Base-by-base conservation (phyloP, 768 basidiomycete species). In the Leccinum subtestaceum region DNA sequence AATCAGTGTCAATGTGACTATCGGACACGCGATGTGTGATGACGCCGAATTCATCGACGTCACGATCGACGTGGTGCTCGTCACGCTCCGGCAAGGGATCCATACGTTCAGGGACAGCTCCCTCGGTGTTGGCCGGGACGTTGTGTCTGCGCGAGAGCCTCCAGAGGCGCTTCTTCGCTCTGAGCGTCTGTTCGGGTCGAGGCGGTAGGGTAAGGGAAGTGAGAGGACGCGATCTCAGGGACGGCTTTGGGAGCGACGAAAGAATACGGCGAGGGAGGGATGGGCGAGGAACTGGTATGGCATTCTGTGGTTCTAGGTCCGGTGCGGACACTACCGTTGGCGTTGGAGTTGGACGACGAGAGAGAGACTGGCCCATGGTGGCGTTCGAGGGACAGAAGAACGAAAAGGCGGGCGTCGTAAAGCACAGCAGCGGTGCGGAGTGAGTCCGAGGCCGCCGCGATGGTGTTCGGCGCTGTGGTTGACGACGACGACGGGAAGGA, bases 221-320 rank as follows among this genome's bases (percentile, higher is more conserved):
- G 27, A 52, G 49, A 5, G 59, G 32, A 8, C 62, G 65, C 53
- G 65, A 57, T 63, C 60, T 53, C 57, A 67, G 43, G 27, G 65
- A 62, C 1, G 67, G 64, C 58, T 64, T 67, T 19, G 74, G 64
- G 67, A 73, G 40, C 64, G 65, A 61, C 59, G 76, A 58, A 67
- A 72, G 50, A 47, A 80, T 65, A 53, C 74, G 77, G 49, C 63
- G 76, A 4, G 77, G 73, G 4, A 78, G 65, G 6, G 65, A 58
- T 48, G 63, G 65, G 53, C 55, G 60, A 27, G 43, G 38, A 32
- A 36, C n/a, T 9, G 34, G 53, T 8, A 32, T 56, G 31, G 34
- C 43, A 25, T 59, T 56, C 27, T 47, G 43, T 8, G 53, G 52
- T 54, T 49, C 60, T 53, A 59, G 51, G 54, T 50, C 52, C 27